Conservation (phyloP, 2,329 filamentous ascomycete genomes). For the Clonostachys solani region DNA sequence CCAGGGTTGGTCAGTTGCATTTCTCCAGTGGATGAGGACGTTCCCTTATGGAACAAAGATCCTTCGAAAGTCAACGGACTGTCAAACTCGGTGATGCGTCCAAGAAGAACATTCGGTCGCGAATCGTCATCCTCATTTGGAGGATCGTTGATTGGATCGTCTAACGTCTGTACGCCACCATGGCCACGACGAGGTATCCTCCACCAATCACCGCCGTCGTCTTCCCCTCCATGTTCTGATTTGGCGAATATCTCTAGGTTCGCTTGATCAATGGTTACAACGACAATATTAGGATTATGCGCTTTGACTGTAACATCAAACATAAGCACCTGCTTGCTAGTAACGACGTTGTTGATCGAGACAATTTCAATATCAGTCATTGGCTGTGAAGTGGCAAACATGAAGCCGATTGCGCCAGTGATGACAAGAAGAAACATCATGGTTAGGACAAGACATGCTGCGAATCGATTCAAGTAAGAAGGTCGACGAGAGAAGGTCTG, state of each 20-base stretch:
- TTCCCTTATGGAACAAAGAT: constrained; percentile 74
- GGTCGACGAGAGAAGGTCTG: constrained; percentile 61
- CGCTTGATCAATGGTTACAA: constrained; percentile 79
- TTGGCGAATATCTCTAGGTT: constrained; percentile 94
- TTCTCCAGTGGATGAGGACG: constrained; percentile 73
- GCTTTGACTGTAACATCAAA: constrained; percentile 85
- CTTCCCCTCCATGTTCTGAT: constrained; percentile 78
- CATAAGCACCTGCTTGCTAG: constrained; percentile 93
- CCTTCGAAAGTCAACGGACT: constrained; percentile 86
- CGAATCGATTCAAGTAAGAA: constrained; percentile 67
- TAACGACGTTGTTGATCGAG: constrained; percentile 83
- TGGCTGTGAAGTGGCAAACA: constrained; percentile 88
- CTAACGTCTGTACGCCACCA: constrained; percentile 15
- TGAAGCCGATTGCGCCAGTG: constrained; percentile 81
- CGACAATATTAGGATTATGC: constrained; percentile 88
- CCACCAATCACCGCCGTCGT: constrained; percentile 51
- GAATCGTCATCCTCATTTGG: constrained; percentile 52
- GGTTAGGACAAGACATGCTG: constrained; percentile 82
- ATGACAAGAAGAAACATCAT: constrained; percentile 78
- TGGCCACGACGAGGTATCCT: constrained; percentile 22
- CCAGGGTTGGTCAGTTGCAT: constrained; percentile 79
- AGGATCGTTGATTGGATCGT: constrained; percentile 30
- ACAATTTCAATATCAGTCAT: constrained; percentile 74
- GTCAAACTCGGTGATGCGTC: constrained; percentile 81
- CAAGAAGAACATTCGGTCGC: constrained; percentile 81